phyloP scores from a whole-genome alignment of 2,329 filamentous ascomycete genomes.

The Beauveria sp. region DNA sequence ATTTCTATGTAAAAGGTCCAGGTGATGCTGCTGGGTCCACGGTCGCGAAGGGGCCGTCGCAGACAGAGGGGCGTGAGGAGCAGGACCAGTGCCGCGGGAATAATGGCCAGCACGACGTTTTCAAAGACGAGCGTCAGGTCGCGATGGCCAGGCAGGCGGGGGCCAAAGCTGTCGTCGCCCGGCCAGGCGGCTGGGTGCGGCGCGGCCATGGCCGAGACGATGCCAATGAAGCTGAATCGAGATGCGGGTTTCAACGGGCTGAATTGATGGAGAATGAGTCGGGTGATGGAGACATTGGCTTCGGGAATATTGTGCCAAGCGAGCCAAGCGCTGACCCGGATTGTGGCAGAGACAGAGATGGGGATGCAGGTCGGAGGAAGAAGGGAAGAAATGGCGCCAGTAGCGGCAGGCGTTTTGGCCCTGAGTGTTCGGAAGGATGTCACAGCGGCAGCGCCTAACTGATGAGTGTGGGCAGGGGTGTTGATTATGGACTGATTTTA shows the following conservation, averaged over 20 bases:
- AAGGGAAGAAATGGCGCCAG: not conserved
- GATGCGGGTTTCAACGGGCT: not conserved
- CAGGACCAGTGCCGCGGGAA: not conserved
- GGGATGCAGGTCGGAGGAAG: not conserved
- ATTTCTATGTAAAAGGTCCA: not conserved
- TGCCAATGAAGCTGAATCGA: not conserved
- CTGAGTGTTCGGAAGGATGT: not conserved
- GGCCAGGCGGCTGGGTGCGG: not conserved
- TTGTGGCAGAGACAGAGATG: not conserved
- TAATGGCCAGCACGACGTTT: not conserved
- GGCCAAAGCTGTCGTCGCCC: not conserved
- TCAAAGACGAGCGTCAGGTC: conserved; percentile 7
- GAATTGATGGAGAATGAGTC: not conserved
- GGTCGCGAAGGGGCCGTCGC: not conserved
- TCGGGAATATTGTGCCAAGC: not conserved
- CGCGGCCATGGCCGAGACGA: not conserved
- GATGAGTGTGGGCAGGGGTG: too few species aligned
- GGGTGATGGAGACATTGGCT: not conserved
- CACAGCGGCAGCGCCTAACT: too few species aligned
- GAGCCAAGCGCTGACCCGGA: not conserved
- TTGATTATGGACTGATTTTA: too few species aligned
- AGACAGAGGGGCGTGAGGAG: not conserved
- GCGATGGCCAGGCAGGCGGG: not conserved
- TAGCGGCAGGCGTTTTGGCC: not conserved
- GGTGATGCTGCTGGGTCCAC: not conserved